Evolutionary conservation across 345 rosid species (phyloP).

Genomic region (Eucalyptus marginata): DNA sequence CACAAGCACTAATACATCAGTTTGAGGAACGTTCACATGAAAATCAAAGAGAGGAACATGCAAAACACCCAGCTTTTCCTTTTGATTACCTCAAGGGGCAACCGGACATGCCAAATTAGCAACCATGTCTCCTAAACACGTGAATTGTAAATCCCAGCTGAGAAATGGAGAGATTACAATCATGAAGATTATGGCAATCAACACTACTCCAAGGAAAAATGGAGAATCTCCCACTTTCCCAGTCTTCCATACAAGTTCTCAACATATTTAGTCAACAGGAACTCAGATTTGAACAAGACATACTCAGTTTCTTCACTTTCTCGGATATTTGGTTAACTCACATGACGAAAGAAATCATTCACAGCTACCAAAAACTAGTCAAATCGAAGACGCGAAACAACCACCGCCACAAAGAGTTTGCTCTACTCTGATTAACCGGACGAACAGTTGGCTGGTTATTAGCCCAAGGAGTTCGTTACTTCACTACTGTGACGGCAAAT

Average conservation of each 20-base stretch:
- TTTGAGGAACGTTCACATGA: background rate
- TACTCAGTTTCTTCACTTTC: background rate
- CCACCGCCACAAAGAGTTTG: background rate
- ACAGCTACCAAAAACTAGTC: background rate
- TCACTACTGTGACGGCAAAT: background rate
- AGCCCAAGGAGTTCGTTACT: background rate
- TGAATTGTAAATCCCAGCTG: background rate
- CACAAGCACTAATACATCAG: background rate
- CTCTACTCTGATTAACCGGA: background rate
- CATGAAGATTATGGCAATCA: background rate
- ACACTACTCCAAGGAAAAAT: background rate
- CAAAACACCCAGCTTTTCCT: background rate
- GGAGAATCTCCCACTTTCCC: background rate
- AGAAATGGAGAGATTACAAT: background rate
- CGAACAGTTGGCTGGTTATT: background rate
- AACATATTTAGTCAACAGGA: background rate
- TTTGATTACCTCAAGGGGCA: background rate
- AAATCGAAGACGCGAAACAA: background rate
- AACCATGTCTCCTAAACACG: background rate
- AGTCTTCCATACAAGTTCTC: background rate
- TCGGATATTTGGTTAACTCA: background rate
- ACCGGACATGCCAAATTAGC: background rate
- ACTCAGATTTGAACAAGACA: background rate
- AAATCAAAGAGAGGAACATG: background rate
- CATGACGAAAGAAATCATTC: background rate